Conservation (phyloP, 2,329 filamentous ascomycete species). For the Aspergillus luchuensis region DNA sequence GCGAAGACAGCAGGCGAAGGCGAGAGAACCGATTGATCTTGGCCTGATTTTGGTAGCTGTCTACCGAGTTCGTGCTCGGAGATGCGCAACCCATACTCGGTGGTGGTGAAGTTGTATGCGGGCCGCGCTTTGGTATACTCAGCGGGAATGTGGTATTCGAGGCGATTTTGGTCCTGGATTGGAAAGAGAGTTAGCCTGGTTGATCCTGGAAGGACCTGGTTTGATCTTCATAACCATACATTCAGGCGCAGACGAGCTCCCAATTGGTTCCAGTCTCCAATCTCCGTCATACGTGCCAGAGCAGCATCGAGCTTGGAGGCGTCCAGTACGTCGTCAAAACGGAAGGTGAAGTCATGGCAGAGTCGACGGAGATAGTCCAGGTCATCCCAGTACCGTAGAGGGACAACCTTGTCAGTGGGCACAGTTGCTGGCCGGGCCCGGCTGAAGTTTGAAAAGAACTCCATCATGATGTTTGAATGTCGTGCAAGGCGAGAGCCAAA, state of each 20-base stretch:
- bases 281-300: conserved; percentile 44
- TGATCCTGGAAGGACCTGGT: too few species aligned
- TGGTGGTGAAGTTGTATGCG: conserved; percentile 46
- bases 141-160: conserved; percentile 48
- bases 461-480: not conserved
- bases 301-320: conserved; percentile 39
- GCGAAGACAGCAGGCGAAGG: conserved; percentile 4
- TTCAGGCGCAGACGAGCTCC: conserved; percentile 49
- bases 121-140: conserved; percentile 42
- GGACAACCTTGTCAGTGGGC: conserved; percentile 17
- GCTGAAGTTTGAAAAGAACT: not conserved
- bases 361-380: conserved; percentile 10
- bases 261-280: conserved; percentile 51
- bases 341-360: conserved; percentile 31
- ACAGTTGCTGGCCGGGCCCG: conserved; percentile 9
- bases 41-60: conserved; percentile 4
- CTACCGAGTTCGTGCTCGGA: conserved; percentile 45
- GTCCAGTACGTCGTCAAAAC: conserved; percentile 53
- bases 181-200: too few species aligned
- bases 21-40: not conserved
- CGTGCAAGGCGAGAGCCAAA: too few species aligned
- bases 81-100: conserved; percentile 39
- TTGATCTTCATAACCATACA: conserved; percentile 26
- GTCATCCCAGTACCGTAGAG: conserved; percentile 20
- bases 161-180: conserved; percentile 24